Conservation (phyloP, 2,329 filamentous ascomycete species). For the Fusarium austroafricanum region DNA sequence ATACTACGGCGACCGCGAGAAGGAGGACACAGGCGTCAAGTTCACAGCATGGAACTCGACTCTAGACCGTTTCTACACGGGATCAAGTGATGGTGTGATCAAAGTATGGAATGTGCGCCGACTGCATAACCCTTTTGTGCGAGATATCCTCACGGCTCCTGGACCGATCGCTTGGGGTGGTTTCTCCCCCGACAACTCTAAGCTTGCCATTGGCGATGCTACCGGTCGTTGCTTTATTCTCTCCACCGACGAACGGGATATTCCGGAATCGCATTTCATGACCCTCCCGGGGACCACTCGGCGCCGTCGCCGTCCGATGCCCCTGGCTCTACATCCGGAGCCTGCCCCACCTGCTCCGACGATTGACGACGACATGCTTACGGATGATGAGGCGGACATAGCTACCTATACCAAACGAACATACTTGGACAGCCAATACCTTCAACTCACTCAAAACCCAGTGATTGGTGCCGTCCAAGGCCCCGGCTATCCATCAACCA, state of each 20-base stretch:
- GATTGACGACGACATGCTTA: constrained; percentile 24
- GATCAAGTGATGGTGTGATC: constrained; percentile 71
- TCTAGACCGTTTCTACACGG: constrained; percentile 70
- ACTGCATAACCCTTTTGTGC: constrained; percentile 58
- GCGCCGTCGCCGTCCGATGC: constrained; percentile 58
- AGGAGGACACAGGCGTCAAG: constrained; percentile 71
- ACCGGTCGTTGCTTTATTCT: constrained; percentile 70
- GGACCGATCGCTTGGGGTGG: constrained; percentile 68
- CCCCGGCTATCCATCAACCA: constrained; percentile 59
- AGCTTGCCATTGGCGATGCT: constrained; percentile 69
- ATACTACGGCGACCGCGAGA: constrained; percentile 59
- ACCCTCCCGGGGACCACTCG: constrained; percentile 52
- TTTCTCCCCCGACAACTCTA: constrained; percentile 67
- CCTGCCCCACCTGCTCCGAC: constrained; percentile 54
- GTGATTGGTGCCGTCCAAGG: constrained; percentile 68
- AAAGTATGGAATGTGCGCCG: constrained; percentile 72
- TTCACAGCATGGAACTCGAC: constrained; percentile 71
- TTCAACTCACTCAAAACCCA: constrained; percentile 58
- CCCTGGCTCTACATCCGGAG: constrained; percentile 63
- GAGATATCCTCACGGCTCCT: constrained; percentile 64
- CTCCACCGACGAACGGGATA: constrained; percentile 60
- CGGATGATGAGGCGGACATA: constrained; percentile 27
- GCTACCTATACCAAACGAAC: constrained; percentile 43
- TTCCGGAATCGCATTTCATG: constrained; percentile 50
- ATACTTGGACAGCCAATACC: constrained; percentile 54